A percentile compares a stretch with the other conserved stretches of the same genome.
These are phyloP conservation scores for Thermoascus crustaceus DNA, from an alignment of 2,329 filamentous ascomycete genomes.

Conservation along the genomic window DNA sequence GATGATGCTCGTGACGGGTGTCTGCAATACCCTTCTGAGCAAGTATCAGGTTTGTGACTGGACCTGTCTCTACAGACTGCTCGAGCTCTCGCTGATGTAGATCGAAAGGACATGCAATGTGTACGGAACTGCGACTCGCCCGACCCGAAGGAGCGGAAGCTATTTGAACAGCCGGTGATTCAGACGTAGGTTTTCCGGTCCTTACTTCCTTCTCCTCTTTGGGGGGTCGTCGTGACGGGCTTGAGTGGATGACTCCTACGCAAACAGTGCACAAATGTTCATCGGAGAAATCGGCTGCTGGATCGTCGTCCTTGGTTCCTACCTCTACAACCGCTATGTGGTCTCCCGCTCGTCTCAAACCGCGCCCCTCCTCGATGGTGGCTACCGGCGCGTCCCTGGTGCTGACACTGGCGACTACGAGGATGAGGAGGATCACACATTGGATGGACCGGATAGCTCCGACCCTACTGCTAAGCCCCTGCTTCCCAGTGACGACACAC, in stretches of 20 bases:
- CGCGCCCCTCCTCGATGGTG: conserved; percentile 39
- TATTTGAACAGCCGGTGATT: conserved; percentile 90
- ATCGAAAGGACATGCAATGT: conserved; percentile 77
- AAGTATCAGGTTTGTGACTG: conserved; percentile 71
- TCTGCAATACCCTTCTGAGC: conserved; percentile 93
- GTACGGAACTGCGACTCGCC: conserved; percentile 75
- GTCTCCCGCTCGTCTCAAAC: conserved; percentile 32
- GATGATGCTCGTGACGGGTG: conserved; percentile 94
- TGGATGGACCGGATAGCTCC: conserved; percentile 36
- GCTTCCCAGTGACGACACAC: conserved; percentile 46
- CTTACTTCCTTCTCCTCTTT: background rate
- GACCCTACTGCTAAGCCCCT: conserved; percentile 47
- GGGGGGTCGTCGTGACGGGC: background rate
- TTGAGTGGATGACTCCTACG: background rate
- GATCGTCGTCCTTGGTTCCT: conserved; percentile 70
- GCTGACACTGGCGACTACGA: conserved; percentile 40
- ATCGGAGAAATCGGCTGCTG: conserved; percentile 93
- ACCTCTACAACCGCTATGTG: conserved; percentile 54
- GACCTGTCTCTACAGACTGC: background rate
- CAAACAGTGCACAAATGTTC: conserved; percentile 74
- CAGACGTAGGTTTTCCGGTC: conserved; percentile 60
- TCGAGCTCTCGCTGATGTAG: conserved; percentile 4
- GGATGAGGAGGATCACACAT: conserved; percentile 37
- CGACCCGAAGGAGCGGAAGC: conserved; percentile 56
- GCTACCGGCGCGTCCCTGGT: conserved; percentile 58